phyloP scores from a whole-genome alignment of 106 monocot species.

The Phalaenopsis equestris region DNA sequence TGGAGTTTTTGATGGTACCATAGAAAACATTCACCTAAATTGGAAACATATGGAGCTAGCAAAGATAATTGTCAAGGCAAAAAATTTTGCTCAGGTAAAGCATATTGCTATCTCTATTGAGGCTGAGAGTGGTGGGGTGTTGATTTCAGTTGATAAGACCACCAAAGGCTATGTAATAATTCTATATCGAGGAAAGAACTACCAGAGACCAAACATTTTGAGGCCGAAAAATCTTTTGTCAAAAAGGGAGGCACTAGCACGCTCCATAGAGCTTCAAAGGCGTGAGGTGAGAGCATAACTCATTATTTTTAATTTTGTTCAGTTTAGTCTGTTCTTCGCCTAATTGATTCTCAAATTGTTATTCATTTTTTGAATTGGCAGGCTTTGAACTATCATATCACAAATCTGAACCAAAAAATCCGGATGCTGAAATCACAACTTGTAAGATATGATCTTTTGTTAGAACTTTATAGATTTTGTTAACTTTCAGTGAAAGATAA shows the following conservation, averaged over 20 bases:
- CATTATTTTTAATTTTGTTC: background rate
- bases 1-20: constrained; percentile 84
- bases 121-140: constrained; percentile 90
- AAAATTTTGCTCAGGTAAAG: constrained; percentile 79
- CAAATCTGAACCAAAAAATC: constrained; percentile 40
- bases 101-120: constrained; percentile 87
- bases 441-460: constrained; percentile 25
- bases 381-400: constrained; percentile 79
- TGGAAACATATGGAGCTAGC: constrained; percentile 87
- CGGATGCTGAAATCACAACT: constrained; percentile 51
- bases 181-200: constrained; percentile 91
- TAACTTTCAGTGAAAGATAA: background rate
- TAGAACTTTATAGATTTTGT: background rate
- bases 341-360: background rate
- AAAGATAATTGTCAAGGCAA: constrained; percentile 80
- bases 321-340: background rate
- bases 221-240: constrained; percentile 77
- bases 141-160: constrained; percentile 92
- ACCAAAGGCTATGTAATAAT: constrained; percentile 87
- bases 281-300: constrained; percentile 55
- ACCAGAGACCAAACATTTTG: constrained; percentile 45
- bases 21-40: constrained; percentile 81
- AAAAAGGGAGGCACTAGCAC: constrained; percentile 70
- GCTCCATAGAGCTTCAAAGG: constrained; percentile 94
- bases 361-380: constrained; percentile 14